Base-by-base conservation (phyloP, 2,329 filamentous ascomycete species). In the Rhynchosporium graminicola region DNA sequence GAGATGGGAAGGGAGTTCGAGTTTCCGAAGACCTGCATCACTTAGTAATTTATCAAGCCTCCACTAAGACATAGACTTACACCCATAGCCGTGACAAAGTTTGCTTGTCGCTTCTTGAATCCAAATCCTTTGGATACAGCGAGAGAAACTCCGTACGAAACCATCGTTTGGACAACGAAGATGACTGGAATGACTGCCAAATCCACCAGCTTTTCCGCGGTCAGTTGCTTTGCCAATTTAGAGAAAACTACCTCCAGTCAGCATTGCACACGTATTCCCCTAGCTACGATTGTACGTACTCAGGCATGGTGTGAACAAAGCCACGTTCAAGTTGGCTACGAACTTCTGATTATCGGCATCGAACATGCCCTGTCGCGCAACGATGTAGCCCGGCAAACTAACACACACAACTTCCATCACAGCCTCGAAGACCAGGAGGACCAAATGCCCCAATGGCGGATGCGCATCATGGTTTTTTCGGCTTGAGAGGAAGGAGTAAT, bases 1-100 rank as follows among this genome's bases (percentile, higher is more conserved):
- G 95, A 99, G 65, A 99, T 98, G 0, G 95, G 95, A 26, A 99
- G 83, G 20, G 95, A 98, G 77, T 99, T 99, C 40, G 94, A 98
- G 76, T 99, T 99, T 70, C 94, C 95, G 75, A 99, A 99, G 55
- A 98, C 85, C 85, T 87, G 65, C 28, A 54, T 54, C 42, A 60
- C 54, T 69, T 64, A 71, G 56, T 56, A 61, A 20, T 54, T 43
- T 13, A 15, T 9, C 13, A 48, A 42, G 8, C 1, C 13, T 13
- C 13, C 45, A 52, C 20, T 20, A 28, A 1, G 40, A 8, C 10
- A 38, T 36, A 45, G 31, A 76, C 81, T 68, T 79, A 87, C 87
- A 55, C 91, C 93, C 95, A 99, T 99, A 59, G 95, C 95, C 38
- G 92, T 90, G 47, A 99, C 90, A 73, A 99, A 99, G 78, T 99